Evolutionary conservation across 1,139 yeast species (phyloP).

Genomic region (Yamadazyma diddensiae): DNA sequence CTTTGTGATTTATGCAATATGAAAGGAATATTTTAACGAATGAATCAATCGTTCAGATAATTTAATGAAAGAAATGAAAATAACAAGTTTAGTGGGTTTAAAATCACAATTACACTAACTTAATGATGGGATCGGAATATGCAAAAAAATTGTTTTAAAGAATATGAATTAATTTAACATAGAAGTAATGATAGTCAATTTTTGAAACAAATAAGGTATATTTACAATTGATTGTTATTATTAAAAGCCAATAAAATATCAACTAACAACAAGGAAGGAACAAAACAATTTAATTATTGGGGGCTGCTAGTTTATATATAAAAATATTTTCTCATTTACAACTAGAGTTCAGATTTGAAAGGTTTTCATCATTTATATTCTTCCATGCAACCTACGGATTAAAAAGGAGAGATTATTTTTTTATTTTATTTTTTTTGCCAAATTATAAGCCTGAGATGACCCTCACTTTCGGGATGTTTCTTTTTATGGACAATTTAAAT

Average conservation of each 20-base stretch:
- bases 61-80: slow-evolving; percentile 11
- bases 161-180: slow-evolving; percentile 1
- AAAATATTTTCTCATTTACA: background rate
- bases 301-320: slow-evolving; percentile 1
- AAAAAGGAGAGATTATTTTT: too few relatives aligned
- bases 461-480: too few relatives aligned
- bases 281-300: background rate
- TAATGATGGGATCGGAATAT: background rate
- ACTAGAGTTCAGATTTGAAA: too few relatives aligned
- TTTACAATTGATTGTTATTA: background rate
- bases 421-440: too few relatives aligned
- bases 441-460: too few relatives aligned
- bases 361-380: too few relatives aligned
- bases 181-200: too few relatives aligned
- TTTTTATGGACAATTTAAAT: too few relatives aligned
- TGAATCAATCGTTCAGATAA: slow-evolving; percentile 7
- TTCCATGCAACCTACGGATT: slow-evolving; percentile 3
- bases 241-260: background rate
- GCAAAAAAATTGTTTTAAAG: too few relatives aligned
- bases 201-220: background rate
- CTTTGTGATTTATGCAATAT: background rate
- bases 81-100: slow-evolving; percentile 1
- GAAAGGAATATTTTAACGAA: slow-evolving; percentile 5
- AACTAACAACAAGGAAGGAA: slow-evolving; percentile 1
- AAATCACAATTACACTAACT: background rate